phyloP scores from a whole-genome alignment of 2,329 filamentous ascomycete species.

The Aspergillus versicolor region DNA sequence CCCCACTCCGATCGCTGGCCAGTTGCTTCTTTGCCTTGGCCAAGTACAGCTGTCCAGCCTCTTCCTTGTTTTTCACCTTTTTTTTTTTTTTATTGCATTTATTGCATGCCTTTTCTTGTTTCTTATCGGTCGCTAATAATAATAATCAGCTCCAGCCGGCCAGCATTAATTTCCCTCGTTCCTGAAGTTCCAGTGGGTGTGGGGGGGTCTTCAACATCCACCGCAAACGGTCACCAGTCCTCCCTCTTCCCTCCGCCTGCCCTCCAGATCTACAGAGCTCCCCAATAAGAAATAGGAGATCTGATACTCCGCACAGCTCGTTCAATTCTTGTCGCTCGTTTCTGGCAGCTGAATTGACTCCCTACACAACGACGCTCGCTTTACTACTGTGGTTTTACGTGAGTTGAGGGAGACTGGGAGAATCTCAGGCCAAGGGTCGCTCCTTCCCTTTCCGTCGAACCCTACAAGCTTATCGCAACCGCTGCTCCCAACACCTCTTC shows the following conservation, averaged over 20 bases:
- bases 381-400: neutral
- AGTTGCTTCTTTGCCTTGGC: slow-evolving; percentile 4
- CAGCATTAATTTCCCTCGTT: slow-evolving; percentile 3
- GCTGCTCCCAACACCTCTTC: neutral
- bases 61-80: slow-evolving; percentile 8
- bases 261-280: slow-evolving; percentile 1
- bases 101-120: slow-evolving; percentile 9
- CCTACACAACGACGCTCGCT: neutral
- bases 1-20: slow-evolving; percentile 11
- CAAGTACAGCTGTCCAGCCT: neutral
- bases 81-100: neutral
- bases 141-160: slow-evolving; percentile 2
- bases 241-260: neutral
- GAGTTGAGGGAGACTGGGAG: slow-evolving; percentile 1
- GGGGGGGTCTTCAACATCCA: slow-evolving; percentile 23
- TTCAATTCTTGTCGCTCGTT: slow-evolving; percentile 4
- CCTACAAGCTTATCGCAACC: neutral
- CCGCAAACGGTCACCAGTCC: slow-evolving; percentile 36
- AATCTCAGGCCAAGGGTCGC: slow-evolving; percentile 1
- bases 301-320: neutral
- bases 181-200: slow-evolving; percentile 15
- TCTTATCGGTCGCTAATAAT: slow-evolving; percentile 8
- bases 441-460: slow-evolving; percentile 13
- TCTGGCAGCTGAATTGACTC: neutral
- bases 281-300: slow-evolving; percentile 2